Conservation (phyloP, 2,329 filamentous ascomycete species). For the Kalaharituber pfeilii region DNA sequence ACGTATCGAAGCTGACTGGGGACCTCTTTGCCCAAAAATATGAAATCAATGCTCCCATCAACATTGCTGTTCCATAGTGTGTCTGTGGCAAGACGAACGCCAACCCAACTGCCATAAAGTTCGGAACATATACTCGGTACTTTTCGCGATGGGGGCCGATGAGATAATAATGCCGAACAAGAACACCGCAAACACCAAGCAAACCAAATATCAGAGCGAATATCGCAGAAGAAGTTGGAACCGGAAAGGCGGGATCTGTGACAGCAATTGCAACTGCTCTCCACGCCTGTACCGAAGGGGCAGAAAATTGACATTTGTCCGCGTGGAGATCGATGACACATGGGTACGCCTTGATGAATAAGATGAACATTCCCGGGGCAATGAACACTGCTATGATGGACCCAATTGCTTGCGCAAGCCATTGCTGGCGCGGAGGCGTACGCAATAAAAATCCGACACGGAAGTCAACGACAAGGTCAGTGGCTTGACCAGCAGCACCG, state of each 20-base stretch:
- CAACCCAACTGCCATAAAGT: slow-evolving; percentile 44
- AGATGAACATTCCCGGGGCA: slow-evolving; percentile 47
- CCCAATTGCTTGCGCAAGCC: slow-evolving; percentile 46
- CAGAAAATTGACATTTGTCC: slow-evolving; percentile 39
- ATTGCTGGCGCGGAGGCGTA: slow-evolving; percentile 48
- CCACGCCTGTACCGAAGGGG: slow-evolving; percentile 49
- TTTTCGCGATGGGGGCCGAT: slow-evolving; percentile 37
- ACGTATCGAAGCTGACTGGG: slow-evolving; percentile 38
- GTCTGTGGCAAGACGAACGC: slow-evolving; percentile 42
- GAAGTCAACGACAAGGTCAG: slow-evolving; percentile 44
- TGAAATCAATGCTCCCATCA: slow-evolving; percentile 38
- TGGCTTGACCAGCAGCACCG: slow-evolving; percentile 38
- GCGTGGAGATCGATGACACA: slow-evolving; percentile 40
- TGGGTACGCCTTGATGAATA: slow-evolving; percentile 38
- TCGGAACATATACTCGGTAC: slow-evolving; percentile 40
- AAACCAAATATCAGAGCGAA: slow-evolving; percentile 40
- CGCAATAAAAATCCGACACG: slow-evolving; percentile 49
- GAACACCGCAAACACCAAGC: slow-evolving; percentile 35
- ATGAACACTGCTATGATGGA: slow-evolving; percentile 48
- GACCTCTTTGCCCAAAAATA: slow-evolving; percentile 39
- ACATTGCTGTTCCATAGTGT: slow-evolving; percentile 41
- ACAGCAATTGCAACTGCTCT: slow-evolving; percentile 46
- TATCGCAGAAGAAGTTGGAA: slow-evolving; percentile 39
- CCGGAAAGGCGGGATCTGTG: slow-evolving; percentile 38
- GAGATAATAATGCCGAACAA: slow-evolving; percentile 39